Evolutionary conservation across 345 rosid genomes (phyloP).

Genomic region (Lagerstroemia speciosa): DNA sequence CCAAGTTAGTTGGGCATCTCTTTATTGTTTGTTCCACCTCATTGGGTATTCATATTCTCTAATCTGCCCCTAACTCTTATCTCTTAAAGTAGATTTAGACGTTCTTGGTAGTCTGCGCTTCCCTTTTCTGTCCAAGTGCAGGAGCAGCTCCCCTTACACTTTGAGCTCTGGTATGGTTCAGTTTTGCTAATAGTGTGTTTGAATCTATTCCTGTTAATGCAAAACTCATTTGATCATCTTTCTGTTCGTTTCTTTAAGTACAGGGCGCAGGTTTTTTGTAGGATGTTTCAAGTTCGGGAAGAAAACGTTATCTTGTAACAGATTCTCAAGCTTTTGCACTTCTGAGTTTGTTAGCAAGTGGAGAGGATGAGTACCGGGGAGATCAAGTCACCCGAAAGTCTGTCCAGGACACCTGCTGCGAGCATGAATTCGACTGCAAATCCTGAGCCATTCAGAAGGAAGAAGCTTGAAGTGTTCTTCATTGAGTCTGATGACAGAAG

Average conservation of each 20-base stretch:
- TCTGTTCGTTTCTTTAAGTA: neutral
- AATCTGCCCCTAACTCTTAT: neutral
- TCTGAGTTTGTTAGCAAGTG: constrained; percentile 11
- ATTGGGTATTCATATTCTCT: neutral
- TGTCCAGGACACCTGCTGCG: constrained; percentile 25
- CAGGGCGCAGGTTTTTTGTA: neutral
- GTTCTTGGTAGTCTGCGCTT: neutral
- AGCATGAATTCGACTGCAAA: constrained; percentile 13
- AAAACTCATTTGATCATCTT: neutral
- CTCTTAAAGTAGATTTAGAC: neutral
- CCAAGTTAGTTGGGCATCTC: constrained; percentile 7
- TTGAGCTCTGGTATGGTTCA: neutral
- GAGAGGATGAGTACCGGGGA: constrained; percentile 41
- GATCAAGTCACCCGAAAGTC: constrained; percentile 48
- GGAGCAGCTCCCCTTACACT: neutral
- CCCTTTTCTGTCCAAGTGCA: neutral
- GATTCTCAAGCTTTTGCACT: neutral
- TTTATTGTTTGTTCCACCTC: neutral
- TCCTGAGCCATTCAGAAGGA: constrained; percentile 31
- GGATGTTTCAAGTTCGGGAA: neutral
- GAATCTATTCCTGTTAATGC: neutral
- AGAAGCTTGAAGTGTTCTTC: constrained; percentile 58
- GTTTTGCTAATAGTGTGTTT: neutral
- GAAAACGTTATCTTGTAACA: neutral
- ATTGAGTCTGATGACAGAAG: constrained; percentile 77